Evolutionary conservation across 2,329 filamentous ascomycete species (phyloP).

Genomic region (Epichloe amarillans): DNA sequence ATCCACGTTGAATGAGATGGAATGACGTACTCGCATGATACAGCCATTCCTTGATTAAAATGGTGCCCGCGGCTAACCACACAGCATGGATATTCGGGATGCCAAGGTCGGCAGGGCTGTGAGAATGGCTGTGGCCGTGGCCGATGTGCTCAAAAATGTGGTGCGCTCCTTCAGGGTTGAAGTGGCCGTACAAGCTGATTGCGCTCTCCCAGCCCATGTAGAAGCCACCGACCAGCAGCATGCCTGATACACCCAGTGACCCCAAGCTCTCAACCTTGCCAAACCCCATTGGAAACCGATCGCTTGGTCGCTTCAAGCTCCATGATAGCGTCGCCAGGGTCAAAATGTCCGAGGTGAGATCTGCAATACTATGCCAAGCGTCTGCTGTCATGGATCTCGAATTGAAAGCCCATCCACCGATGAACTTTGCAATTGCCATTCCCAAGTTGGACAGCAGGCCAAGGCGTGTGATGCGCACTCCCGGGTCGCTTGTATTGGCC

Average conservation of each 20-base stretch:
- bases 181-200: conserved; percentile 53
- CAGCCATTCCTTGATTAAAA: conserved; percentile 90
- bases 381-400: conserved; percentile 89
- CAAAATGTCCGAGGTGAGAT: conserved; percentile 87
- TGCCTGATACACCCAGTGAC: conserved; percentile 80
- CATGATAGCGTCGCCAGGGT: conserved; percentile 90
- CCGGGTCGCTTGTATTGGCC: conserved; percentile 59
- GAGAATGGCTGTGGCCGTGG: conserved; percentile 54
- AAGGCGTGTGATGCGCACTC: conserved; percentile 48
- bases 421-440: conserved; percentile 88
- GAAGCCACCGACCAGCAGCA: conserved; percentile 76
- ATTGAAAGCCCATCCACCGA: conserved; percentile 88
- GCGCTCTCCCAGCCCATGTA: conserved; percentile 80
- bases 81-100: conserved; percentile 82
- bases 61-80: conserved; percentile 84
- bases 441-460: conserved; percentile 67
- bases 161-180: conserved; percentile 56
- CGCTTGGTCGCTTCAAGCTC: conserved; percentile 74
- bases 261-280: conserved; percentile 97
- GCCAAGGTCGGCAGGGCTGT: conserved; percentile 30
- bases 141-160: conserved; percentile 46
- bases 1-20: not conserved
- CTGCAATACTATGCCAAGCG: conserved; percentile 88
- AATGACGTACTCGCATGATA: conserved; percentile 83
- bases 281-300: conserved; percentile 78